Percentiles rank a stretch among this genome's conserved stretches.
Evolutionary conservation across 2,329 filamentous ascomycete genomes (phyloP).

Genomic region (Metarhizium robertsii): DNA sequence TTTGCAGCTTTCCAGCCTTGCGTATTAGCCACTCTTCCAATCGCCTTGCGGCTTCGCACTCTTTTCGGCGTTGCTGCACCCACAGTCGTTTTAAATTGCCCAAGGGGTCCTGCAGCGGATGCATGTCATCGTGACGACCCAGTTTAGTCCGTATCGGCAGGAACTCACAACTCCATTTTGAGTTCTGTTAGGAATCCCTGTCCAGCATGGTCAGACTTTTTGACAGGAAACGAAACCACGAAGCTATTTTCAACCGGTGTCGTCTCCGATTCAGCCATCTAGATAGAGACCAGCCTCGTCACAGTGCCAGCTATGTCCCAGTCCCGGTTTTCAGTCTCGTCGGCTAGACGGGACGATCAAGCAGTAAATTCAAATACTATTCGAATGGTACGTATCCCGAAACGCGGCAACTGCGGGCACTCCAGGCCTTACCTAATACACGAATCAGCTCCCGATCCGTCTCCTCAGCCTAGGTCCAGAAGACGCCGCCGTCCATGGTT

Average conservation of each 20-base stretch:
- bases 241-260: no score
- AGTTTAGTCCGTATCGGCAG: not conserved
- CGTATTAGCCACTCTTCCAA: not conserved
- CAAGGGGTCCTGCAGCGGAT: conserved; percentile 4
- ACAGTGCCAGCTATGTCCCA: not conserved
- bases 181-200: not conserved
- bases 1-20: not conserved
- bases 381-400: conserved; percentile 7
- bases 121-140: not conserved
- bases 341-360: conserved; percentile 18
- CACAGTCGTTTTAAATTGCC: conserved; percentile 4
- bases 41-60: not conserved
- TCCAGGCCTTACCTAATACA: not conserved
- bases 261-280: not conserved
- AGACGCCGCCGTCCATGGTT: no score
- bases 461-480: no score
- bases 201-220: not conserved
- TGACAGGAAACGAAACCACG: not conserved
- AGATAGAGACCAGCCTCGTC: not conserved
- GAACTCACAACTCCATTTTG: not conserved
- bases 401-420: conserved; percentile 4
- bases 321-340: not conserved
- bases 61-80: not conserved
- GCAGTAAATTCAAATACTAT: conserved; percentile 9
- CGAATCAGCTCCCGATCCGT: no score